Evolutionary conservation across 805 yeast species (phyloP).

Genomic region (Metschnikowia matae): DNA sequence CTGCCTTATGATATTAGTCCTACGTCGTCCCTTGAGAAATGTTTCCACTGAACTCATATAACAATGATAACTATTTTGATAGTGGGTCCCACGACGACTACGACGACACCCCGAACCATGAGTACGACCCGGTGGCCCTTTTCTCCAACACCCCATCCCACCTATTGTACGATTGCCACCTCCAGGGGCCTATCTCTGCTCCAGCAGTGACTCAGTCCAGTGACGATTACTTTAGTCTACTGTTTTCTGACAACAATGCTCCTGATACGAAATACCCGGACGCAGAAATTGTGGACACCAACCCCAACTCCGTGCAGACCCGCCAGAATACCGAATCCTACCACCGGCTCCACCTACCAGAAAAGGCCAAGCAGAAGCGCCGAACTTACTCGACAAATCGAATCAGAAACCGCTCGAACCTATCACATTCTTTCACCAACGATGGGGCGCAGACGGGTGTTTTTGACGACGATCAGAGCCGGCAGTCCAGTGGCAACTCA

Average conservation of each 20-base stretch:
- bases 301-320: neutral
- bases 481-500: neutral
- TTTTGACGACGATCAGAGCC: conserved; percentile 5
- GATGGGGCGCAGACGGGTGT: neutral
- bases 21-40: neutral
- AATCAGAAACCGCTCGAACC: conserved; percentile 13
- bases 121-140: conserved; percentile 4
- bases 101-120: neutral
- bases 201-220: conserved; percentile 12
- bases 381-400: conserved; percentile 6
- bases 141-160: conserved; percentile 2
- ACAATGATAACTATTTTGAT: neutral
- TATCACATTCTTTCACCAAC: conserved; percentile 8
- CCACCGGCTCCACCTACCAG: conserved; percentile 3
- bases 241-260: conserved; percentile 1
- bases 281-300: neutral
- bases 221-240: conserved; percentile 14
- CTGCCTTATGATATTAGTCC: neutral
- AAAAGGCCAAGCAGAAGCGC: conserved; percentile 3
- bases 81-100: neutral
- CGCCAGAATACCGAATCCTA: conserved; percentile 1
- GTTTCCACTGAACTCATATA: conserved; percentile 1
- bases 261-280: neutral
- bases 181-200: conserved; percentile 13
- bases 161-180: neutral